Percentiles rank a stretch among this genome's conserved stretches.
Evolutionary conservation across 805 yeast species (phyloP).

Genomic region (Candida ulmi): DNA sequence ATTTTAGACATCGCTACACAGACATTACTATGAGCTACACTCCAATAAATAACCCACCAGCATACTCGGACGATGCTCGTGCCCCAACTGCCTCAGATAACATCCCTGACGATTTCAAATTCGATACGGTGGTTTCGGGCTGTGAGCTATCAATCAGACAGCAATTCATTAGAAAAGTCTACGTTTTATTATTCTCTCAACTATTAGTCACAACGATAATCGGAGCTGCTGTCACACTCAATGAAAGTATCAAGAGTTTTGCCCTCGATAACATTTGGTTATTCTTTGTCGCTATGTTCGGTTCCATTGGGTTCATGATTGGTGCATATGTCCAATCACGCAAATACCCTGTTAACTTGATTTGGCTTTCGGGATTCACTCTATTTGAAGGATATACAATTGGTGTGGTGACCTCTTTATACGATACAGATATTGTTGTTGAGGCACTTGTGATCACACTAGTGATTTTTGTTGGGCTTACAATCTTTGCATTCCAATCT

Average conservation of each 20-base stretch:
- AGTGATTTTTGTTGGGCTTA: slow-evolving; percentile 69
- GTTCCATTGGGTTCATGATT: slow-evolving; percentile 59
- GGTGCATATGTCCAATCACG: slow-evolving; percentile 59
- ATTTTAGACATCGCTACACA: too few relatives aligned
- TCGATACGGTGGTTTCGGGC: slow-evolving; percentile 67
- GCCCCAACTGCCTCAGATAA: slow-evolving; percentile 3
- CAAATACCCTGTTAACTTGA: slow-evolving; percentile 61
- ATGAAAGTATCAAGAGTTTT: slow-evolving; percentile 44
- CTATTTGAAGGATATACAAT: slow-evolving; percentile 67
- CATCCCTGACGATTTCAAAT: slow-evolving; percentile 76
- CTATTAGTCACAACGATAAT: slow-evolving; percentile 53
- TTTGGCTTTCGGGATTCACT: slow-evolving; percentile 62
- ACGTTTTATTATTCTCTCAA: slow-evolving; percentile 63
- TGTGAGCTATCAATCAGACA: slow-evolving; percentile 75
- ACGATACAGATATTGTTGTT: slow-evolving; percentile 57
- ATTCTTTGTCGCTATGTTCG: slow-evolving; percentile 48
- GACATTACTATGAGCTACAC: slow-evolving; percentile 15
- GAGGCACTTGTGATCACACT: slow-evolving; percentile 68
- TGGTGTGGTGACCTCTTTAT: slow-evolving; percentile 59
- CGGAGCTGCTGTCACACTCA: slow-evolving; percentile 44
- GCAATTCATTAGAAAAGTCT: slow-evolving; percentile 73
- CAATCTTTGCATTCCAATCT: slow-evolving; percentile 71
- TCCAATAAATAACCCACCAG: slow-evolving; percentile 23
- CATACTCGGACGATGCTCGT: slow-evolving; percentile 17
- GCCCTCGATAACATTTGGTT: slow-evolving; percentile 54